Conservation (phyloP, 2,329 filamentous ascomycete species). For the Colletotrichum coccodes region DNA sequence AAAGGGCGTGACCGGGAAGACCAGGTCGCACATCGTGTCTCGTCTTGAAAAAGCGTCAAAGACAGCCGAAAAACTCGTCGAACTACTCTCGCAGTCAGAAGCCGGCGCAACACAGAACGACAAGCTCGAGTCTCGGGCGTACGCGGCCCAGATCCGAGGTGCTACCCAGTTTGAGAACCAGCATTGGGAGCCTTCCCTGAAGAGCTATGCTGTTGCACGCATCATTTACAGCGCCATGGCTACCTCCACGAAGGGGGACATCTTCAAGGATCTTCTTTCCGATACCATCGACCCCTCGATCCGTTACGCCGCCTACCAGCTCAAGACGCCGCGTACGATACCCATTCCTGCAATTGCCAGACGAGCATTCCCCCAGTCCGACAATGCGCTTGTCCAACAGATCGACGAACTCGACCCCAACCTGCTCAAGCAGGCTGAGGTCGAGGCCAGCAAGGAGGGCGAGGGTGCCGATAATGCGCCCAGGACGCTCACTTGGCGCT, state of each 20-base stretch:
- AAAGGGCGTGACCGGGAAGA: conserved; percentile 81
- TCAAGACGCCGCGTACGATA: conserved; percentile 86
- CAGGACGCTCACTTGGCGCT: conserved; percentile 85
- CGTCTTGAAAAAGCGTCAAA: conserved; percentile 83
- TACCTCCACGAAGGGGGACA: conserved; percentile 74
- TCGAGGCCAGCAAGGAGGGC: conserved; percentile 60
- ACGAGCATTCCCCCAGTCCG: conserved; percentile 77
- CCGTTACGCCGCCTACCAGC: conserved; percentile 92
- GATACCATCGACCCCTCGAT: conserved; percentile 93
- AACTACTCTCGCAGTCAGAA: conserved; percentile 70
- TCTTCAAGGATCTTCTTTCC: conserved; percentile 86
- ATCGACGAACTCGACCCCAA: conserved; percentile 78
- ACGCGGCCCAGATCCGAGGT: conserved; percentile 80
- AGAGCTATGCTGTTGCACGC: conserved; percentile 78
- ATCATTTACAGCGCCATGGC: conserved; percentile 85
- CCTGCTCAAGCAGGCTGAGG: conserved; percentile 68
- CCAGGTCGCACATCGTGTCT: conserved; percentile 89
- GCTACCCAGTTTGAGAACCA: conserved; percentile 88
- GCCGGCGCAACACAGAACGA: conserved; percentile 75
- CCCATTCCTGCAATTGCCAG: conserved; percentile 83
- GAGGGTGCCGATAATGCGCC: conserved; percentile 67
- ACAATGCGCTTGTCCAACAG: conserved; percentile 69
- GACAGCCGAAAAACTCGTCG: conserved; percentile 74
- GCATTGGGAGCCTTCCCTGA: conserved; percentile 82
- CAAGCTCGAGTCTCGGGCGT: conserved; percentile 86